Evolutionary conservation across 176 grass and related monocot species (phyloP).

Genomic region (Zizania latifolia): DNA sequence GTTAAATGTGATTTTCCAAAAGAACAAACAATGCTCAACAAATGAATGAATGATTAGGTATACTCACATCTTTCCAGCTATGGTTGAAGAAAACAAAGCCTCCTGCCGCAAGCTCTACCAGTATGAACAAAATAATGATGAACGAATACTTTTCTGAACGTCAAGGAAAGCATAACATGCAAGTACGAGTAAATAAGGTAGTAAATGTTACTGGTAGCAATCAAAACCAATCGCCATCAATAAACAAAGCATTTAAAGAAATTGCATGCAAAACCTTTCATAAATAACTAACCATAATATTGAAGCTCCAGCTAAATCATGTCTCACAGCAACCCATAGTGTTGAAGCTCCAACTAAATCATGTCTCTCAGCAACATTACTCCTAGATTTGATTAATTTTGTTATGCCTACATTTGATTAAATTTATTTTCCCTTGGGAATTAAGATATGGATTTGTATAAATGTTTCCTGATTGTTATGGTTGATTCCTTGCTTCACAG

Average conservation of each 20-base stretch:
- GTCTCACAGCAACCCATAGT: no score
- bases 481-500: neutral
- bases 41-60: neutral
- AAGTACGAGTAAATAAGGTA: neutral
- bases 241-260: neutral
- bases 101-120: slow-evolving; percentile 72
- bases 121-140: slow-evolving; percentile 76
- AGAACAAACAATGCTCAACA: slow-evolving; percentile 8
- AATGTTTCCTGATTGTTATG: neutral
- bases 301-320: neutral
- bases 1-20: neutral
- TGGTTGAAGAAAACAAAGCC: slow-evolving; percentile 84
- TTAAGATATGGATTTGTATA: neutral
- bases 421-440: neutral
- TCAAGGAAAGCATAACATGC: slow-evolving; percentile 52
- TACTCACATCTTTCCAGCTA: slow-evolving; percentile 65
- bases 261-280: neutral
- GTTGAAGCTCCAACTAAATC: neutral
- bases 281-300: neutral
- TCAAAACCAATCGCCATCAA: neutral
- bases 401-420: neutral
- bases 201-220: slow-evolving; percentile 15
- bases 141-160: slow-evolving; percentile 67
- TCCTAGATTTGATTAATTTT: neutral
- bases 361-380: neutral